phyloP scores from a whole-genome alignment of 768 basidiomycete genomes.

The Butyriboletus loyo region DNA sequence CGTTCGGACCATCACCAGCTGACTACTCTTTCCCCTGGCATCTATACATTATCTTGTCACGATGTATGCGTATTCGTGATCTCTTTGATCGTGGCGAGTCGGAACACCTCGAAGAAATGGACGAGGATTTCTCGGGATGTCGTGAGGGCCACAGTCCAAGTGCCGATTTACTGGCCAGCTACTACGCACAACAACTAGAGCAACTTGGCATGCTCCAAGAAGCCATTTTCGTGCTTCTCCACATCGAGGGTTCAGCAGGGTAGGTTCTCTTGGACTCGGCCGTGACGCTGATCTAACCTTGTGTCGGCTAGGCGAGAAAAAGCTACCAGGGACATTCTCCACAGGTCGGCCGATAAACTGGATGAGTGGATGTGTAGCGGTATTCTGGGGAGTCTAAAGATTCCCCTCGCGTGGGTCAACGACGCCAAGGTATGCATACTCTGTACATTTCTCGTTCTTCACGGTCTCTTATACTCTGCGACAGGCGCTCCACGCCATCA shows the following conservation, averaged over 20 bases:
- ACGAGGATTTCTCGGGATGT: conserved; percentile 41
- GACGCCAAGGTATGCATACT: conserved; percentile 68
- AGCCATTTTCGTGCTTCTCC: conserved; percentile 85
- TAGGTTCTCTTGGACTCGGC: conserved; percentile 35
- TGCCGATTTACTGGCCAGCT: conserved; percentile 79
- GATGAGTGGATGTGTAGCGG: conserved; percentile 75
- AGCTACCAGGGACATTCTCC: conserved; percentile 77
- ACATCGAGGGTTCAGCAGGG: conserved; percentile 80
- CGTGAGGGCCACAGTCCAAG: conserved; percentile 77
- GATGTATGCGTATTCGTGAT: conserved; percentile 79
- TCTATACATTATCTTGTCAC: conserved; percentile 81
- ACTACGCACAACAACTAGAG: conserved; percentile 88
- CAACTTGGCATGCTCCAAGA: conserved; percentile 76
- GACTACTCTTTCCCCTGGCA: conserved; percentile 92
- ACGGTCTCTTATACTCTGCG: background rate
- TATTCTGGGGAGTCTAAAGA: conserved; percentile 68
- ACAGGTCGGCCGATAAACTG: conserved; percentile 60
- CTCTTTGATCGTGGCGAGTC: conserved; percentile 76
- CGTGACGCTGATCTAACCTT: conserved; percentile 5
- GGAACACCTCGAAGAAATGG: conserved; percentile 33
- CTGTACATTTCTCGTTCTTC: background rate
- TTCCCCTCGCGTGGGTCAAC: conserved; percentile 86
- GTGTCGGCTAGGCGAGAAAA: conserved; percentile 65
- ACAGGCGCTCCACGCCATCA: conserved; percentile 66
- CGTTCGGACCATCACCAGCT: conserved; percentile 70